Evolutionary conservation across 805 yeast genomes (phyloP).

Genomic region (Maudiozyma saulgeensis): DNA sequence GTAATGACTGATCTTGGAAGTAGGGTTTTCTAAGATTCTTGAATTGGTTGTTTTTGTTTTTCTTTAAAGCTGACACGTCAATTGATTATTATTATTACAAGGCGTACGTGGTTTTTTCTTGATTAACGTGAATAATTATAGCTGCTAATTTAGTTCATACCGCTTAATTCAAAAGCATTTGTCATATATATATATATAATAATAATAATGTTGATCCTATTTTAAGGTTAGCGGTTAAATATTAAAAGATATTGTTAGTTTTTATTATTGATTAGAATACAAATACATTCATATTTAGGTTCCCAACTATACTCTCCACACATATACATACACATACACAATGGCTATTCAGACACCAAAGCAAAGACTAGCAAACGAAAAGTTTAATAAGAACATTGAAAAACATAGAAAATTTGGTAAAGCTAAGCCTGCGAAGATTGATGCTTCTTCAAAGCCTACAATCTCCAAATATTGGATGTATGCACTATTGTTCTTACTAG

Average conservation of each 20-base stretch:
- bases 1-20: too few relatives aligned
- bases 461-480: slow-evolving; percentile 58
- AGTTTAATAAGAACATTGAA: slow-evolving; percentile 65
- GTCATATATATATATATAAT: too few relatives aligned
- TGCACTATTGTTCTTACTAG: slow-evolving; percentile 52
- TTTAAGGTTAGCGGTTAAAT: too few relatives aligned
- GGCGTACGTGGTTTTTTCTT: not conserved
- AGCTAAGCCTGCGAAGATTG: slow-evolving; percentile 36
- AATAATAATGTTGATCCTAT: too few relatives aligned
- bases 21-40: not conserved
- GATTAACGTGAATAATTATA: too few relatives aligned
- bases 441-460: slow-evolving; percentile 37
- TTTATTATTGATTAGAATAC: too few relatives aligned
- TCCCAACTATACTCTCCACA: not conserved
- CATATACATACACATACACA: not conserved
- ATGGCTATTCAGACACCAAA: slow-evolving; percentile 75
- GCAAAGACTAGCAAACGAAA: slow-evolving; percentile 80
- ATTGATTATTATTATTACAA: not conserved
- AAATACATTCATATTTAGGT: not conserved
- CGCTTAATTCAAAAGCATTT: too few relatives aligned
- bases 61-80: not conserved
- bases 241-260: too few relatives aligned
- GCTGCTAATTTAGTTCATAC: too few relatives aligned
- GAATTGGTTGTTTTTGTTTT: not conserved
- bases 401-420: slow-evolving; percentile 58